Evolutionary conservation across 495 filamentous ascomycete genomes (phyloP), one percentile per base, ranked within the genome.

Genomic region (Penicillium psychrofluorescens): DNA sequence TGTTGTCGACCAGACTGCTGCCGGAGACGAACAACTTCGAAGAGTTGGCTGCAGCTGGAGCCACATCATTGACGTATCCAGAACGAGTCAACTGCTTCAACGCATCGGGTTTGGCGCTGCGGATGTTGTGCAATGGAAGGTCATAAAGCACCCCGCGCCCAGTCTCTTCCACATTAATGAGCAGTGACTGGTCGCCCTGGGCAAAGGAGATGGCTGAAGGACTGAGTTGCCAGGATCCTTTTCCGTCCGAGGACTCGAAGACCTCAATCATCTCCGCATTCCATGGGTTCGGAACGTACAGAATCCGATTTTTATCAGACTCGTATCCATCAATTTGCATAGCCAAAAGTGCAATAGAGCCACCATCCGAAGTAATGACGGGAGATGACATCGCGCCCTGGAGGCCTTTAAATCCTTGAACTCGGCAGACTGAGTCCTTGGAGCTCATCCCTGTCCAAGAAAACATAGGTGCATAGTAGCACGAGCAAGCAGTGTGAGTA

Each of bases 241-340:
- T 68, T 1, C 79, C 81, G 53, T 86, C 77, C 1, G 71, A 43
- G 0, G 80, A 81, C 37, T 70, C 61, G 58, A 80, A 84, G 33
- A 84, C 77, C 45, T 86, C 81, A 32, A 80, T 69, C 46, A 68
- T 66, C 32, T 68, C 58, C 6, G 77, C 75, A 54, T 71, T 76
- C 67, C 71, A 74, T 7, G 79, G 70, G 50, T 84, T 77, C 6
- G 64, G 63, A 38, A 88, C 59, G 11, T 95, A 65, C 41, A 96
- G 62, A 4, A 95, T 74, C 4, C 86, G 74, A 38, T 90, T 85
- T 62, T 88, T 86, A 67, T 96, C 91, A 8, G 84, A 84, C 64
- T 97, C 91, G 57, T 97, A 95, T 15, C 88, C 88, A 51, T 84
- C 79, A 47, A 80, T 69, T 16, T 75, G 71, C 86, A 90, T 90